Percentiles rank a stretch among this genome's conserved stretches.
These are phyloP conservation scores for Prillingera fragicola DNA, from an alignment of 1,284 basidiomycete species.

Conservation along the genomic window DNA sequence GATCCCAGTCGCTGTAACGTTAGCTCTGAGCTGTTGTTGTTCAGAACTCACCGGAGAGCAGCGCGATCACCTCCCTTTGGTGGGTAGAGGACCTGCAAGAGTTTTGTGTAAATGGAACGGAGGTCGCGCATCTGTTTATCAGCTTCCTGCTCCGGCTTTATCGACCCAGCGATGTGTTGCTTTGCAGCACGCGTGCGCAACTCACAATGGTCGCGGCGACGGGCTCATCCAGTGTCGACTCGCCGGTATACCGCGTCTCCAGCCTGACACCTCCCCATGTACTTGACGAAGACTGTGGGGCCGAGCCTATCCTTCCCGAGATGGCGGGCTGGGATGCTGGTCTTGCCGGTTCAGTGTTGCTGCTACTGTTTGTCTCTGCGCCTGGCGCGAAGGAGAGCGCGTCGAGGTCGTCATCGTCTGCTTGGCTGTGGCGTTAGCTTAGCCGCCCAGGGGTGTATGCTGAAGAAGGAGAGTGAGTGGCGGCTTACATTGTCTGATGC, in stretches of 20 bases:
- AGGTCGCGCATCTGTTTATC: conserved; percentile 70
- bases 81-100: conserved; percentile 87
- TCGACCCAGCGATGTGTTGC: no score
- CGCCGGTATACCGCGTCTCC: conserved; percentile 75
- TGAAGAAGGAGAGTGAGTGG: not conserved
- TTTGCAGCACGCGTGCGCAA: conserved; percentile 17
- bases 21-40: conserved; percentile 4
- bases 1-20: conserved; percentile 78
- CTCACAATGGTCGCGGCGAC: conserved; percentile 79
- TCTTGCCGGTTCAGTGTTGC: not conserved
- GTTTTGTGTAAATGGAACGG: conserved; percentile 80
- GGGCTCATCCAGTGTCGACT: conserved; percentile 85
- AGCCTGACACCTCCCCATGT: conserved; percentile 67
- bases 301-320: conserved; percentile 67
- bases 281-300: conserved; percentile 31
- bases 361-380: conserved; percentile 1
- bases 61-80: conserved; percentile 66
- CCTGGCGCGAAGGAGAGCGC: conserved; percentile 40
- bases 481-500: conserved; percentile 33
- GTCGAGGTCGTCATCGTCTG: conserved; percentile 49
- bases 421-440: conserved; percentile 34
- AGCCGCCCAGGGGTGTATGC: no score
- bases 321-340: conserved; percentile 46
- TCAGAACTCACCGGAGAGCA: conserved; percentile 59
- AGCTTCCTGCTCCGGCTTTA: not conserved